Evolutionary conservation across 192 early-diverging fungal genomes (phyloP), one percentile per base, ranked within the genome.

Genomic region (Obelidium mucronatum): DNA sequence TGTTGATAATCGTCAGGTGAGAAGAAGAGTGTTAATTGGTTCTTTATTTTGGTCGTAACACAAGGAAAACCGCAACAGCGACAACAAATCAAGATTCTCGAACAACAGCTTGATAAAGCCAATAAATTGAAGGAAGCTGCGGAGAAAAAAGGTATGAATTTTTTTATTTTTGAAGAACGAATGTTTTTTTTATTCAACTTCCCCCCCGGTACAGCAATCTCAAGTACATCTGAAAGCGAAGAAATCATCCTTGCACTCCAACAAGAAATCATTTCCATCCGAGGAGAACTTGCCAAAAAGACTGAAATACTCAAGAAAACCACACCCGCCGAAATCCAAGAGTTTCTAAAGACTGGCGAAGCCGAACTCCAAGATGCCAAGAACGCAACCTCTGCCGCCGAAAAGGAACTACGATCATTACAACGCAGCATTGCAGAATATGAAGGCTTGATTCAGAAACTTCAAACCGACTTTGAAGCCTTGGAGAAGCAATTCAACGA

Each of bases 41-140:
- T 64, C 13, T 39, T 2, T 34, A 19, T 64, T 64, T 6, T 64
- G 37, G 1, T 36, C 19, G 31, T 39, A 24, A 24, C 30, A 24
- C n/a, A n/a, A n/a, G n/a, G n/a, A n/a, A n/a, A n/a, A n/a, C n/a
- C 24, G 17, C 26, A 58, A 3, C 72, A 74, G 72, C 31, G 40
- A 17, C 72, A 74, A 63, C 72, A 74, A 74, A 74, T 74, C 72
- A 74, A 74, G 55, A 74, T 74, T 51, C 30, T 74, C 8, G 58
- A 74, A 40, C 72, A 74, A 44, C 72, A 74, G 39, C 24, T 54
- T 11, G 72, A 60, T n/a, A 74, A 74, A 33, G 48, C 52, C 6
- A 74, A 48, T 24, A 74, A 74, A 48, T 39, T 54, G 59, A 60
- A 74, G 36, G 24, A 74, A 36, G 72, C 60, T 39, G 72, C 72